A percentile compares a stretch with the other conserved stretches of the same genome.
Conservation (phyloP, 1,284 basidiomycete species). For the Apiotrichum domesticum region DNA sequence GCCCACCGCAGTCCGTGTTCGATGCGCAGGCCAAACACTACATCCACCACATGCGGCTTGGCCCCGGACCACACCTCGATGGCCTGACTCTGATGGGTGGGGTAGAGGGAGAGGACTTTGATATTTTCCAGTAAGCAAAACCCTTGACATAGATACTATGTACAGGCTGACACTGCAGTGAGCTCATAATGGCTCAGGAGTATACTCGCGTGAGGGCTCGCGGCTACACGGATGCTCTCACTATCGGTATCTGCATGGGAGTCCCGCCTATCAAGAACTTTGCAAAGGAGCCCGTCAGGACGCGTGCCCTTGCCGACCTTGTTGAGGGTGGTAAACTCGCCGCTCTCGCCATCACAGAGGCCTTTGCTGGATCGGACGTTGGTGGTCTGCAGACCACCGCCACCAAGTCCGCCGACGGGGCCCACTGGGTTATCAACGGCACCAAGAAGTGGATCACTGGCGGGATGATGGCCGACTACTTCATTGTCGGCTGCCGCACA, state of each 20-base stretch:
- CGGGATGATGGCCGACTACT: slow-evolving; percentile 53
- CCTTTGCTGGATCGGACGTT: slow-evolving; percentile 88
- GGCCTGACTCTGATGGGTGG: slow-evolving; percentile 76
- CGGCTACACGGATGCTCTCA: slow-evolving; percentile 72
- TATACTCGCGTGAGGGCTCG: slow-evolving; percentile 68
- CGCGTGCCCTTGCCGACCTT: slow-evolving; percentile 69
- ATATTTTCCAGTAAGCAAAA: slow-evolving; percentile 55
- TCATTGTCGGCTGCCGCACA: slow-evolving; percentile 36
- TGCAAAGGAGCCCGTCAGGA: slow-evolving; percentile 55
- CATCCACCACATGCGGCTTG: slow-evolving; percentile 87
- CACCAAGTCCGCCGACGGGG: slow-evolving; percentile 70
- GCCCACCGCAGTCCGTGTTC: slow-evolving; percentile 47
- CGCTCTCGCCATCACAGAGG: slow-evolving; percentile 76
- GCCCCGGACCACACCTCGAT: slow-evolving; percentile 68
- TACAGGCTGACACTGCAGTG: slow-evolving; percentile 20
- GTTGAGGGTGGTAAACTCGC: slow-evolving; percentile 63
- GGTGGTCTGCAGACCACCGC: slow-evolving; percentile 76
- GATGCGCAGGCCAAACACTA: slow-evolving; percentile 53
- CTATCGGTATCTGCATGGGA: slow-evolving; percentile 64
- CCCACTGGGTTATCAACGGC: slow-evolving; percentile 67
- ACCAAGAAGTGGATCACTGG: slow-evolving; percentile 94
- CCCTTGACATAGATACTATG: slow-evolving; percentile 24
- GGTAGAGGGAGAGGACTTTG: slow-evolving; percentile 80
- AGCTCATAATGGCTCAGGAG: slow-evolving; percentile 82
- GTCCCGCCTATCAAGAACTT: slow-evolving; percentile 59